These are phyloP conservation scores for Centrapalus pauciflorus DNA, from an alignment of 129 eudicot genomes.

Conservation along the genomic window DNA sequence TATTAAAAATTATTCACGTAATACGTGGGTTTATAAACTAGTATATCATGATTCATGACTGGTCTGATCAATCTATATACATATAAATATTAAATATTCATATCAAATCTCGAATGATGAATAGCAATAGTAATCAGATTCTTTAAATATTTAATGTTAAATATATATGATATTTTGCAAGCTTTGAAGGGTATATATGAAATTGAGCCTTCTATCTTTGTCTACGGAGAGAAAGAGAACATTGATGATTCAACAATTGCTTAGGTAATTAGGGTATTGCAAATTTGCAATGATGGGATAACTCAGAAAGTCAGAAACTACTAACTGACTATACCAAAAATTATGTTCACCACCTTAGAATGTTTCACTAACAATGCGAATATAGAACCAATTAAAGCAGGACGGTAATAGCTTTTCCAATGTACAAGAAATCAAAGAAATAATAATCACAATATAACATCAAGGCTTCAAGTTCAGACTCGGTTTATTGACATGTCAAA, in stretches of 20 bases:
- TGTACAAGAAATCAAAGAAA: neutral
- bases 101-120: no score
- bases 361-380: neutral
- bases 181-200: no score
- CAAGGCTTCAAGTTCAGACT: neutral
- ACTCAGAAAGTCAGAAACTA: constrained; percentile 5
- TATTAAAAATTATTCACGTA: no score
- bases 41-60: no score
- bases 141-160: no score
- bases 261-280: neutral
- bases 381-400: neutral
- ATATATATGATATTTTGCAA: no score
- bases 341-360: neutral
- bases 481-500: neutral
- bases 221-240: constrained; percentile 3
- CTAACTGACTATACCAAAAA: neutral
- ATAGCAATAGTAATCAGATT: no score
- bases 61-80: no score
- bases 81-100: no score
- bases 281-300: neutral
- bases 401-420: neutral
- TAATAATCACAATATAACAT: no score
- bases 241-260: neutral
- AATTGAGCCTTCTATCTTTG: no score
- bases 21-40: no score